A percentile compares a stretch with the other conserved stretches of the same genome.
phyloP scores from a whole-genome alignment of 2,329 filamentous ascomycete genomes.

The Colletotrichum falcatum region DNA sequence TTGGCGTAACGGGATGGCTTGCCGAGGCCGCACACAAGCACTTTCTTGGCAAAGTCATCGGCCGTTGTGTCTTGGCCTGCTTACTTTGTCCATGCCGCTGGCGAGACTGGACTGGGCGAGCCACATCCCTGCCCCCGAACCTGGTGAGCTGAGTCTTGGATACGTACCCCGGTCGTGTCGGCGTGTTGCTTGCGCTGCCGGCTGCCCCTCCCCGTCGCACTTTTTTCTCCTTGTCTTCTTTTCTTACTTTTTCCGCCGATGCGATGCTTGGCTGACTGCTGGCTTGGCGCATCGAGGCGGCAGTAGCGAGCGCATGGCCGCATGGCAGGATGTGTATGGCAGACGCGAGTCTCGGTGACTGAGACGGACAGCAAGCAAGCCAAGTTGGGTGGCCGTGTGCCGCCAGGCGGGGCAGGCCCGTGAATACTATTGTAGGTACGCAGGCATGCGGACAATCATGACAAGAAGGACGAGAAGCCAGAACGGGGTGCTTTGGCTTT shows the following conservation, averaged over 20 bases:
- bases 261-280: neutral
- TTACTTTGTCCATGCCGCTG: constrained; percentile 8
- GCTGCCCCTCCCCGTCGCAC: neutral
- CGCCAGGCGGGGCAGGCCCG: too few species aligned
- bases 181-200: neutral
- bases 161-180: too few species aligned
- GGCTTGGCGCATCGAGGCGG: neutral
- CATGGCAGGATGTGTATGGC: neutral
- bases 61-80: constrained; percentile 37
- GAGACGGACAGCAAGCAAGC: too few species aligned
- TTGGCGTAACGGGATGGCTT: constrained; percentile 40
- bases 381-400: too few species aligned
- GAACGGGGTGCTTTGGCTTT: neutral
- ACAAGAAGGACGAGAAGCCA: too few species aligned
- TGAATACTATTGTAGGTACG: too few species aligned
- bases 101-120: too few species aligned
- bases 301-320: neutral
- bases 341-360: neutral
- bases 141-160: neutral
- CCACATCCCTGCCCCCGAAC: constrained; percentile 23
- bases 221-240: neutral
- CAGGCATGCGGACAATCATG: too few species aligned
- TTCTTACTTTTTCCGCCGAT: too few species aligned
- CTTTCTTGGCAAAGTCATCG: constrained; percentile 39
- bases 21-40: constrained; percentile 38